Percentiles rank a stretch among this genome's conserved stretches.
Evolutionary conservation across 805 yeast species (phyloP).

Genomic region (Cyberlindnera amylophila): DNA sequence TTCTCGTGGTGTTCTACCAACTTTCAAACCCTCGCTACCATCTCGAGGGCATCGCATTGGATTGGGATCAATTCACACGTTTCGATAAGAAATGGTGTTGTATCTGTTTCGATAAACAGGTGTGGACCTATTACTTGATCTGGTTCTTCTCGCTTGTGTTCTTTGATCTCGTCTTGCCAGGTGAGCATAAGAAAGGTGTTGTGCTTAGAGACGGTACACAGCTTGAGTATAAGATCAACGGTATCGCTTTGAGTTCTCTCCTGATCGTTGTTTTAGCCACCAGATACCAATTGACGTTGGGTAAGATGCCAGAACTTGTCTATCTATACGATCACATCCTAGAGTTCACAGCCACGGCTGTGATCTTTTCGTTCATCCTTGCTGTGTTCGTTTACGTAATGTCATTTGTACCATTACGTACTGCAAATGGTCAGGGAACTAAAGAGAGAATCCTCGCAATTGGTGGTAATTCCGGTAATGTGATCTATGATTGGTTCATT

Average conservation of each 20-base stretch:
- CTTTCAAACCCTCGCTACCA: conserved; percentile 58
- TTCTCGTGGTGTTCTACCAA: conserved; percentile 57
- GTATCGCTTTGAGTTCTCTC: conserved; percentile 49
- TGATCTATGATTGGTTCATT: conserved; percentile 89
- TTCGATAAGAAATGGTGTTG: conserved; percentile 35
- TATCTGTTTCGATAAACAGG: conserved; percentile 38
- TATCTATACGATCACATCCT: conserved; percentile 68
- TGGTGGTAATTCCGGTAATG: conserved; percentile 81
- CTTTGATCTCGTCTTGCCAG: conserved; percentile 67
- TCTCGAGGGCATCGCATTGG: conserved; percentile 44
- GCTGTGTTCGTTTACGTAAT: conserved; percentile 60
- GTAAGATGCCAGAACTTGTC: conserved; percentile 72
- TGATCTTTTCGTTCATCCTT: conserved; percentile 58
- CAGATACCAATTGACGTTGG: conserved; percentile 49
- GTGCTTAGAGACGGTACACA: conserved; percentile 70
- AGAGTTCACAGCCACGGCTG: conserved; percentile 59
- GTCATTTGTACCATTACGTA: conserved; percentile 60
- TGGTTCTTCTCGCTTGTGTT: conserved; percentile 72
- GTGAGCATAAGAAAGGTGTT: conserved; percentile 60
- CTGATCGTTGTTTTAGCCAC: conserved; percentile 40
- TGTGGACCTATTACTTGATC: conserved; percentile 60
- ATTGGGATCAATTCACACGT: conserved; percentile 34
- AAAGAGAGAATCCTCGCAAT: conserved; percentile 71
- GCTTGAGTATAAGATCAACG: conserved; percentile 78
- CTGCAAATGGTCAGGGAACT: conserved; percentile 47